Evolutionary conservation across 345 rosid genomes (phyloP), one percentile per base, ranked within the genome.

Genomic region (Eucalyptus cloeziana): DNA sequence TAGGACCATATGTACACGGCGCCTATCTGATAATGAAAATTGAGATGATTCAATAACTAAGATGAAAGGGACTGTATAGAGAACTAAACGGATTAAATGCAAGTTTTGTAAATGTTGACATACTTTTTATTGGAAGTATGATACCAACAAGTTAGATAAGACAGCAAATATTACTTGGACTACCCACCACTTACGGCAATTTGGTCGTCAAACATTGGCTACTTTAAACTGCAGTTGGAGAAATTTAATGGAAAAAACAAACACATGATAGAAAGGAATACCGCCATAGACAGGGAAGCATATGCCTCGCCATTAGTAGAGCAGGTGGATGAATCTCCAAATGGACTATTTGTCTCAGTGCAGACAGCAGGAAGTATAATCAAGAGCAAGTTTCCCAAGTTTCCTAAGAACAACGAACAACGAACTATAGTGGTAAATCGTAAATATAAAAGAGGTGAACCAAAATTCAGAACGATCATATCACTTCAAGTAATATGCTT

Each of bases 201-300:
- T 69, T 33, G 24, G 33, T 33, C 2, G 7, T 8, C 80, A 10
- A 17, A 69, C 80, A 69, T 31, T 33, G 80, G 79, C 79, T 31
- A 83, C 86, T 43, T 44, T 24, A 44, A 83, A 83, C 51, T 49
- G 47, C n/a, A 6, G 86, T 12, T 83, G 43, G 31, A 83, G 87
- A 22, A 50, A 64, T 13, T 37, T 87, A 8, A 62, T 13, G 80
- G 31, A 69, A 44, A 87, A 87, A 4, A 31, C 11, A 8, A 30
- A 58, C 49, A 33, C 52, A 10, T 76, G 87, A 87, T 49, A 67
- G 45, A 43, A 58, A 33, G 79, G 54, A 52, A 44, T 91, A 89
- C 93, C 88, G 90, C 90, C 89, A 88, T 76, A 44, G 91, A 90
- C 45, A 90, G 86, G 10, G 91, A 87, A 80, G 90, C 91, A 87